Conservation (phyloP, 176 grass and related monocot species). For the Aegilops tauschii region DNA sequence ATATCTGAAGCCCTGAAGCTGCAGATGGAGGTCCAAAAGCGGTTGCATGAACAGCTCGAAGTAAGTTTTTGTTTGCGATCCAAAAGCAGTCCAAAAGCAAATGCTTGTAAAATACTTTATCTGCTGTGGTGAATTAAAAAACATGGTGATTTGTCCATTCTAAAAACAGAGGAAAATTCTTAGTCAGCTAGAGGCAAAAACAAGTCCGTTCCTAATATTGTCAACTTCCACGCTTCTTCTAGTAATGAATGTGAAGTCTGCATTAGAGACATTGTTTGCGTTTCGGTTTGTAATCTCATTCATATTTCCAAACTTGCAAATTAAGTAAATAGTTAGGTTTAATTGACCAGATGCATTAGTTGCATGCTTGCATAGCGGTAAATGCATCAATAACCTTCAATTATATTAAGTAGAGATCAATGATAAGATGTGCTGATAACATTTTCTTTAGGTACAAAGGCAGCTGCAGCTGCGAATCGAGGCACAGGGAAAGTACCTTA, state of each 20-base stretch:
- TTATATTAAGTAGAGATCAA: background rate
- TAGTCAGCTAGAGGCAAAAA: background rate
- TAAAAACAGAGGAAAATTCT: background rate
- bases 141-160: background rate
- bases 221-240: background rate
- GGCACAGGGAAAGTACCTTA: conserved; percentile 94
- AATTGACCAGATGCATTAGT: background rate
- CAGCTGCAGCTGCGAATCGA: conserved; percentile 97
- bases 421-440: background rate
- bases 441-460: conserved; percentile 79
- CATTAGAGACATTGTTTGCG: background rate
- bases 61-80: conserved; percentile 37
- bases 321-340: background rate
- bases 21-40: conserved; percentile 97
- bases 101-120: background rate
- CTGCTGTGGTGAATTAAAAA: background rate
- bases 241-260: background rate
- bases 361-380: background rate
- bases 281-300: conserved; percentile 4
- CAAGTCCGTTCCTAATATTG: background rate
- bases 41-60: conserved; percentile 93
- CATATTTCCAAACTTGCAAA: background rate
- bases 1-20: conserved; percentile 92
- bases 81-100: no score
- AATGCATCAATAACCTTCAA: background rate